Conservation (phyloP, 331 rosid species). For the Pyracantha coccinea region DNA sequence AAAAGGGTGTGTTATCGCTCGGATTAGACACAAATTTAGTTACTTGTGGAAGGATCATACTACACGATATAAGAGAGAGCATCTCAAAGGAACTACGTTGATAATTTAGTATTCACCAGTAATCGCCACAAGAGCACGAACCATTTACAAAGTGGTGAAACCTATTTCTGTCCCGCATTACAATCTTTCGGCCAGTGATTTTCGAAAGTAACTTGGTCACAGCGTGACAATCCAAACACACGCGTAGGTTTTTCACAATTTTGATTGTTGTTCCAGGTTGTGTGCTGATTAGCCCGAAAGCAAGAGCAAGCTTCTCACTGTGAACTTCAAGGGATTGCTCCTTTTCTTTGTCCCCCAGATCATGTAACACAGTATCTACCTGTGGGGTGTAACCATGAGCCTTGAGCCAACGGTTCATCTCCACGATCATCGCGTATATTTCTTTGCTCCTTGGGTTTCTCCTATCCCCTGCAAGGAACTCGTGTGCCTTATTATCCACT, state of each 20-base stretch:
- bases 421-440: slow-evolving; percentile 55
- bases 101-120: slow-evolving; percentile 41
- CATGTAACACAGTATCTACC: slow-evolving; percentile 59
- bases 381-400: slow-evolving; percentile 55
- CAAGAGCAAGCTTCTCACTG: slow-evolving; percentile 82
- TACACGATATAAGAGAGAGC: neutral
- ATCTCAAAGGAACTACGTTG: neutral
- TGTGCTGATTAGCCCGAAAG: slow-evolving; percentile 78
- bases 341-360: slow-evolving; percentile 59
- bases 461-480: slow-evolving; percentile 75
- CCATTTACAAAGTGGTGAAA: slow-evolving; percentile 84
- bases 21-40: no score
- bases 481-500: slow-evolving; percentile 55
- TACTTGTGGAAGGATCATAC: neutral
- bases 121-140: slow-evolving; percentile 69
- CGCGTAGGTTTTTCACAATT: slow-evolving; percentile 75
- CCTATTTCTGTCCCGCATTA: slow-evolving; percentile 74
- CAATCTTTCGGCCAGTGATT: slow-evolving; percentile 51
- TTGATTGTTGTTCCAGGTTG: slow-evolving; percentile 52
- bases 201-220: slow-evolving; percentile 66
- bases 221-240: slow-evolving; percentile 75
- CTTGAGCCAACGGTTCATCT: slow-evolving; percentile 60
- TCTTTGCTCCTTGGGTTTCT: slow-evolving; percentile 58
- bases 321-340: slow-evolving; percentile 73
- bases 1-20: neutral